Percentiles rank a stretch among this genome's conserved stretches.
Conservation (phyloP, 208 protist species). For the Trichomonas gallinae region DNA sequence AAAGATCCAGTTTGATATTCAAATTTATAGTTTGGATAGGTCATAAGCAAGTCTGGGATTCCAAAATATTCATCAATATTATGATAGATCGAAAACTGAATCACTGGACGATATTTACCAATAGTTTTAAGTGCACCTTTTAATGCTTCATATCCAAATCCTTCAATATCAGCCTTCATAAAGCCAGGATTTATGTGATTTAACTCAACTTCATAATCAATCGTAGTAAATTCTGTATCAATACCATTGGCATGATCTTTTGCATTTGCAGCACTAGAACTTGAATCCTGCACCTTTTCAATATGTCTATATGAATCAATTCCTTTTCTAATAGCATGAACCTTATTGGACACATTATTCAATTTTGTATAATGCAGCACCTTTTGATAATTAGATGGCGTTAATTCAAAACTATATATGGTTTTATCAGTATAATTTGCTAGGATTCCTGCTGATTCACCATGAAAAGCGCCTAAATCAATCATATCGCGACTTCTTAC, state of each 20-base stretch:
- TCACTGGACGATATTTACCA: neutral
- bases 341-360: too few species aligned
- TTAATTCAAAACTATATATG: too few species aligned
- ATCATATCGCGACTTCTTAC: too few species aligned
- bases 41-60: neutral
- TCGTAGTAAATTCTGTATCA: neutral
- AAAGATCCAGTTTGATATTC: neutral
- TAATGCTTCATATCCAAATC: neutral
- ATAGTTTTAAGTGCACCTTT: neutral
- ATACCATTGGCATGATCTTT: neutral
- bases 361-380: too few species aligned
- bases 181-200: neutral
- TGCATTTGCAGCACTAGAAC: too few species aligned
- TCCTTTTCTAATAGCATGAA: too few species aligned
- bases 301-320: too few species aligned
- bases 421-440: too few species aligned
- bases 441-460: too few species aligned
- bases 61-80: neutral
- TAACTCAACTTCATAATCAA: neutral
- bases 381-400: too few species aligned
- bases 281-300: too few species aligned
- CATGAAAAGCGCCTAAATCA: too few species aligned
- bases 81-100: neutral
- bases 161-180: neutral
- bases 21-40: neutral